Base-by-base conservation (phyloP, 2,329 filamentous ascomycete genomes). In the Fusarium foetens region DNA sequence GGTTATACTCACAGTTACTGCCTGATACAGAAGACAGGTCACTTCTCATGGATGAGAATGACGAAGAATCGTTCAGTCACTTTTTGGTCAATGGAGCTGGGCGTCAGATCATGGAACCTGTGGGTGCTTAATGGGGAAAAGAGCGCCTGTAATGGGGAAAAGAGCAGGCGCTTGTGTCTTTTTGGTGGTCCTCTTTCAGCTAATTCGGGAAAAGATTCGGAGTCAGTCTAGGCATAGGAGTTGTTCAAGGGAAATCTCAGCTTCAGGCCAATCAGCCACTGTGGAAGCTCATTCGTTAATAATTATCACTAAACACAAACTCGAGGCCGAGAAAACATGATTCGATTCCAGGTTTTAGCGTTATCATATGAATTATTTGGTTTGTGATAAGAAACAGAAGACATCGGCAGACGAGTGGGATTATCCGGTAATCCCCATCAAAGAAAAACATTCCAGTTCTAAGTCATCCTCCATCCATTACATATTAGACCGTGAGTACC, bases 61-160 rank as follows among this genome's bases (percentile, higher is more conserved):
- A 84, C 41, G 82, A 83, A 52, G 82, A 84, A 52, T 79, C 83
- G 1, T 85, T 85, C 52, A 84, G 83, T 46, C 83, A 84, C 58
- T 85, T 85, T 68, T 75, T 81, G 64, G 81, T 85, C 13, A 81
- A 84, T 41, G 70, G 64, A 25, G 68, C 77, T 25, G 82, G 83
- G n/a, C 81, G 79, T 66, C 80, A 82, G 53, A 79, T 83, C 25
- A 69, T 79, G 46, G 74, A 81, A 25, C 70, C 79, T 17, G 71
- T 79, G 23, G 78, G 76, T 59, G 75, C 72, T 36, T 80, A 43
- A 76, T 61, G 29, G 41, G 35, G 35, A 21, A 60, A 23, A 42
- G 27, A 36, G n/a, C 29, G n/a, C n/a, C n/a, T n/a, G n/a, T 80
- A 43, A 76, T 61, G 29, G 41, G 35, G 35, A 21, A 60, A 23